These are phyloP conservation scores for Climacium dendroides DNA, from an alignment of 225 moss, liverwort and hornwort species.

Conservation along the genomic window DNA sequence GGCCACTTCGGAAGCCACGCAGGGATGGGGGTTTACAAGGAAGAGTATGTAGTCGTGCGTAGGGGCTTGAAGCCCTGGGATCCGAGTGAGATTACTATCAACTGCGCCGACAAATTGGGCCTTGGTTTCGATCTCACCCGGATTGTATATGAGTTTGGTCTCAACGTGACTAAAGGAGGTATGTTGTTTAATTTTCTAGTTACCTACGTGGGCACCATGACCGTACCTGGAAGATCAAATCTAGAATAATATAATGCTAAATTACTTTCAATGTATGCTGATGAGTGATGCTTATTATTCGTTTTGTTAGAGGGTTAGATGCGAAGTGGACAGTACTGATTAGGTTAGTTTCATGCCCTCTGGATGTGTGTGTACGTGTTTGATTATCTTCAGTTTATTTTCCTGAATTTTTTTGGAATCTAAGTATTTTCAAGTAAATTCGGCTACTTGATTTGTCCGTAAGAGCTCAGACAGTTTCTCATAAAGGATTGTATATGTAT, in stretches of 20 bases:
- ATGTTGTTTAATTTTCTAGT: background rate
- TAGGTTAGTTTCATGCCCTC: background rate
- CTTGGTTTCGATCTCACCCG: slow-evolving; percentile 46
- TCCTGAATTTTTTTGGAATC: too few relatives aligned
- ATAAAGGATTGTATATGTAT: background rate
- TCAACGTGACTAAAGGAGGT: slow-evolving; percentile 51
- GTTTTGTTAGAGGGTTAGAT: background rate
- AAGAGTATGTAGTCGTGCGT: slow-evolving; percentile 41
- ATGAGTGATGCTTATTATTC: background rate
- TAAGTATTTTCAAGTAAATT: too few relatives aligned
- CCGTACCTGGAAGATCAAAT: background rate
- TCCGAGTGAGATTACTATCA: slow-evolving; percentile 42
- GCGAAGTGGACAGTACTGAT: background rate
- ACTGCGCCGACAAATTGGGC: slow-evolving; percentile 54
- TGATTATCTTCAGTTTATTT: background rate
- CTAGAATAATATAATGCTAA: background rate
- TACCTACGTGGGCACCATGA: background rate
- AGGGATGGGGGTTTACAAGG: slow-evolving; percentile 8
- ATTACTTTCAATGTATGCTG: background rate
- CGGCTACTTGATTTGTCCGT: background rate
- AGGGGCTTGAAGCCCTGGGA: slow-evolving; percentile 16
- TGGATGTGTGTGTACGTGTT: background rate
- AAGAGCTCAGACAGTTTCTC: background rate
- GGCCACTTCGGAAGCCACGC: background rate
- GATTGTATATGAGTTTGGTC: slow-evolving; percentile 44